These are phyloP conservation scores for Chaetomiaceae sp. DNA, from an alignment of 2,329 filamentous ascomycete genomes.

Conservation along the genomic window DNA sequence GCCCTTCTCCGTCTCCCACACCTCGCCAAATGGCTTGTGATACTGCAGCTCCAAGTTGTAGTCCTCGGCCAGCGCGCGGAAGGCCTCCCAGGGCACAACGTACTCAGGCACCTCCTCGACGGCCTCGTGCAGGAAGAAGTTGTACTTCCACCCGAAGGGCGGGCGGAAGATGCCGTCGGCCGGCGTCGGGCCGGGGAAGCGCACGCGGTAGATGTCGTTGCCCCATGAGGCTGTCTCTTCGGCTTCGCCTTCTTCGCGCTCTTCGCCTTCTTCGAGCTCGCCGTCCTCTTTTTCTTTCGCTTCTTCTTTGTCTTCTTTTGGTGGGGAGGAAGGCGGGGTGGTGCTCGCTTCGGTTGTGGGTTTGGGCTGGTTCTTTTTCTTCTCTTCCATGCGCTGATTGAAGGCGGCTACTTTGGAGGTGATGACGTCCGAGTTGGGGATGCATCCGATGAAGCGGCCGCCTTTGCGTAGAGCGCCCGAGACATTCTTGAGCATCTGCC, in stretches of 20 bases:
- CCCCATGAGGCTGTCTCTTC: constrained; percentile 76
- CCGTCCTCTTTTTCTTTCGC: constrained; percentile 27
- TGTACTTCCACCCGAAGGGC: constrained; percentile 97
- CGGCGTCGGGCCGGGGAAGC: constrained; percentile 78
- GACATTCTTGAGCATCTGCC: constrained; percentile 90
- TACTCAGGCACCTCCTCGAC: constrained; percentile 97
- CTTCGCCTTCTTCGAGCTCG: constrained; percentile 30
- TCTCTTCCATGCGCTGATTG: constrained; percentile 50
- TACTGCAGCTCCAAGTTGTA: constrained; percentile 96
- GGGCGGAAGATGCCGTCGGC: constrained; percentile 87
- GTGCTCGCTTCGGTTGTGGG: constrained; percentile 25
- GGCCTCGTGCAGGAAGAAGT: constrained; percentile 90
- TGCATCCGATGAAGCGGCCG: constrained; percentile 88
- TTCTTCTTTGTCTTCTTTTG: constrained; percentile 25
- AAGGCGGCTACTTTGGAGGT: constrained; percentile 71
- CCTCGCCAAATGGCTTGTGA: constrained; percentile 81
- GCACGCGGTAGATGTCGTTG: constrained; percentile 86
- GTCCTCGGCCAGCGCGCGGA: constrained; percentile 90
- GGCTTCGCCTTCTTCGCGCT: constrained; percentile 44
- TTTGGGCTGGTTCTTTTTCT: constrained; percentile 28
- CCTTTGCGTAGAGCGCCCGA: constrained; percentile 87
- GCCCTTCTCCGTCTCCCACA: constrained; percentile 89
- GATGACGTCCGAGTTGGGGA: constrained; percentile 94
- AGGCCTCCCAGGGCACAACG: constrained; percentile 96
- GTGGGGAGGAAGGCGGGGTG: constrained; percentile 24